Conservation (phyloP, 176 grass and related monocot genomes). For the Juncus effusus region DNA sequence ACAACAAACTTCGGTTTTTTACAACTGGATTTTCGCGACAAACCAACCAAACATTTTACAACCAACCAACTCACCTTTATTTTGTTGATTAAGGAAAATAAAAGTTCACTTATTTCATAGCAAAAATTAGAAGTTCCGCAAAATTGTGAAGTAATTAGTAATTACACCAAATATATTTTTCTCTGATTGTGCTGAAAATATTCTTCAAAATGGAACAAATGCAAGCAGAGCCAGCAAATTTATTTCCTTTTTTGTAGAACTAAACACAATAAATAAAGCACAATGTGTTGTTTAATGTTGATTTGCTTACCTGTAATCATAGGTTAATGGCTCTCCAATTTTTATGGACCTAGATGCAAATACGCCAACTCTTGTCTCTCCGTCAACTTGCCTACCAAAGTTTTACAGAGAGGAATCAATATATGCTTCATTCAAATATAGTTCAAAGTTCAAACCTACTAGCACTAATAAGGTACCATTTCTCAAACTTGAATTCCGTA, state of each 20-base stretch:
- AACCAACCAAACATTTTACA: constrained; percentile 14
- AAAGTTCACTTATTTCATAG: constrained; percentile 1
- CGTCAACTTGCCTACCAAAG: constrained; percentile 66
- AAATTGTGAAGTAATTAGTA: not conserved
- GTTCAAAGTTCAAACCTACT: not conserved
- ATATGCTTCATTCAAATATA: constrained; percentile 9
- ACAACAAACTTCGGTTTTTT: not conserved
- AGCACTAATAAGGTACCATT: not conserved
- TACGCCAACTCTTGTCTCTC: constrained; percentile 74
- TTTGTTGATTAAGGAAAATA: constrained; percentile 1
- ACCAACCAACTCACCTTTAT: not conserved
- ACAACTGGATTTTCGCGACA: not conserved
- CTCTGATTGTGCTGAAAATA: not conserved
- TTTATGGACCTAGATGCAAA: constrained; percentile 60
- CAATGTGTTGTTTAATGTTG: not conserved
- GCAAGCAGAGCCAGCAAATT: too few relatives aligned
- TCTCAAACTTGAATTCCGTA: not conserved
- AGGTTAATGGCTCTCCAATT: constrained; percentile 62
- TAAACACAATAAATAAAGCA: not conserved
- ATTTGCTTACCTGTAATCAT: constrained; percentile 75
- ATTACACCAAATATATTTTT: not conserved
- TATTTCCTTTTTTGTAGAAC: not conserved
- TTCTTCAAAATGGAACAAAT: not conserved
- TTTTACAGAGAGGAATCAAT: constrained; percentile 33
- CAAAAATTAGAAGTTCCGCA: not conserved